phyloP scores from a whole-genome alignment of 371 early-diverging fungal species.

The Rhizopus microsporus region DNA sequence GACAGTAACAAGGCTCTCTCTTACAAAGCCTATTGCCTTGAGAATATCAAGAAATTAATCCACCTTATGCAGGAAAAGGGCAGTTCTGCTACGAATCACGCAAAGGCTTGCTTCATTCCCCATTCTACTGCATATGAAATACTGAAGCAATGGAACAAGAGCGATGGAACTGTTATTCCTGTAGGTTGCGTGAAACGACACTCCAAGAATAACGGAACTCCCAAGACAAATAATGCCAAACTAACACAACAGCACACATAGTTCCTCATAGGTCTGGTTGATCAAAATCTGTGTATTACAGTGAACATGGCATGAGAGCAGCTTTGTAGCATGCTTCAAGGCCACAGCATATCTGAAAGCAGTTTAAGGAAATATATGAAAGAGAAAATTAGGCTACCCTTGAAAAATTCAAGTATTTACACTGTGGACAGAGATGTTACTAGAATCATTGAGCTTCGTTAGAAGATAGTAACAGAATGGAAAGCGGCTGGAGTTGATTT shows the following conservation, averaged over 20 bases:
- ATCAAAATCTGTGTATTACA: slow-evolving; percentile 1
- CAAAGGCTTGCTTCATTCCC: slow-evolving; percentile 7
- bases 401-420: background rate
- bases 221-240: background rate
- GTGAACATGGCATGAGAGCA: background rate
- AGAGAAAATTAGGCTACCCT: background rate
- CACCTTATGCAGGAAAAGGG: slow-evolving; percentile 3
- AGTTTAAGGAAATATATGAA: slow-evolving; percentile 2
- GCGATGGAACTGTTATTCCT: slow-evolving; percentile 4
- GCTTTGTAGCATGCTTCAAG: background rate
- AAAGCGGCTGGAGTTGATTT: slow-evolving; percentile 6
- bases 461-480: slow-evolving; percentile 9
- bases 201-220: background rate
- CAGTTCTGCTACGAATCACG: slow-evolving; percentile 7
- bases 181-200: background rate
- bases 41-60: slow-evolving; percentile 5
- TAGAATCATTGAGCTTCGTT: slow-evolving; percentile 6
- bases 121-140: slow-evolving; percentile 8
- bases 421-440: slow-evolving; percentile 4
- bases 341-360: background rate
- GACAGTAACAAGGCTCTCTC: slow-evolving; percentile 3
- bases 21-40: slow-evolving; percentile 4
- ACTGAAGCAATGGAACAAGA: slow-evolving; percentile 4
- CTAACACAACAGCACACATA: background rate
- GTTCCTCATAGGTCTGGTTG: background rate